Evolutionary conservation across 768 basidiomycete genomes (phyloP).

Genomic region (Coprinellus micaceus): DNA sequence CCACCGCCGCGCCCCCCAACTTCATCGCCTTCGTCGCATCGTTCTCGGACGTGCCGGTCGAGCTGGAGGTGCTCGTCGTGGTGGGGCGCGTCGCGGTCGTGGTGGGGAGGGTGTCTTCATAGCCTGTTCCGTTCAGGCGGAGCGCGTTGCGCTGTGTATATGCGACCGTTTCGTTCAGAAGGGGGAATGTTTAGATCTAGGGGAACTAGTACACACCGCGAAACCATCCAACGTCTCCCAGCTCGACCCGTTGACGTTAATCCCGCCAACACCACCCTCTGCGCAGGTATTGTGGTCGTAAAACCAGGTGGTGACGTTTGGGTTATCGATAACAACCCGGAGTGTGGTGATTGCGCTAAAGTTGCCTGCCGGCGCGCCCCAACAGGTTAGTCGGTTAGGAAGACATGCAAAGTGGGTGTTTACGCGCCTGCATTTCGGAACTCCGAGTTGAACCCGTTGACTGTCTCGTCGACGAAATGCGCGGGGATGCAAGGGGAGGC

Average conservation of each 20-base stretch:
- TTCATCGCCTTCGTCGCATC: neutral
- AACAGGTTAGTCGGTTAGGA: no score
- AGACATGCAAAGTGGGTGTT: no score
- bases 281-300: constrained; percentile 54
- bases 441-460: constrained; percentile 59
- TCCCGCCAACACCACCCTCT: constrained; percentile 56
- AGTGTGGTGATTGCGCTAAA: constrained; percentile 44
- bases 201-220: constrained; percentile 29
- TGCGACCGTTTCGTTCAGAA: neutral
- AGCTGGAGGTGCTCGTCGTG: constrained; percentile 8
- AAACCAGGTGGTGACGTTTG: constrained; percentile 54
- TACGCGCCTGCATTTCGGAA: constrained; percentile 48
- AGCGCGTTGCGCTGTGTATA: constrained; percentile 50
- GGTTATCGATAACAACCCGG: constrained; percentile 39
- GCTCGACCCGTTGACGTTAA: constrained; percentile 49
- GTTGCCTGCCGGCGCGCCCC: no score
- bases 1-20: no score
- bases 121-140: constrained; percentile 47
- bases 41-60: neutral
- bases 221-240: constrained; percentile 43
- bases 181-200: neutral
- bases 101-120: constrained; percentile 5
- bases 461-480: constrained; percentile 41
- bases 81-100: constrained; percentile 2
- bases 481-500: constrained; percentile 50